A percentile compares a stretch with the other conserved stretches of the same genome.
Conservation (phyloP, 441 rosid genomes). For the Manihot esculenta region DNA sequence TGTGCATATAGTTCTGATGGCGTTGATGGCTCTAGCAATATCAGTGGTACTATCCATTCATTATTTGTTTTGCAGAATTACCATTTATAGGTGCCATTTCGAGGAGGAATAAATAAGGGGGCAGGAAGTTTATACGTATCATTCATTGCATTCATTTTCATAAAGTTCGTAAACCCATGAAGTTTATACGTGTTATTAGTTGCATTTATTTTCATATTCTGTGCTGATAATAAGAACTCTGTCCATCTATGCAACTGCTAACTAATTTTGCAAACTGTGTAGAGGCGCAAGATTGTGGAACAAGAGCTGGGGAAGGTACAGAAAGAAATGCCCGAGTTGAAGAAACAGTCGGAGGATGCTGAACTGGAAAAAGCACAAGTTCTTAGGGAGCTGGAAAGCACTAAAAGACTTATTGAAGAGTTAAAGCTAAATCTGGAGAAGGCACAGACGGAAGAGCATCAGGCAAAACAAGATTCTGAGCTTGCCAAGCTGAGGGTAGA, state of each 20-base stretch:
- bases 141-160: too few species aligned
- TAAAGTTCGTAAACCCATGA: too few species aligned
- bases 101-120: too few species aligned
- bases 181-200: neutral
- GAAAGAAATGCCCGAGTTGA: conserved; percentile 66
- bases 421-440: conserved; percentile 76
- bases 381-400: conserved; percentile 67
- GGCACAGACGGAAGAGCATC: conserved; percentile 87
- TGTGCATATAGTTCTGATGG: neutral
- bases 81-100: too few species aligned
- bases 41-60: neutral
- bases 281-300: conserved; percentile 78
- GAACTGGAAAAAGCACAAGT: conserved; percentile 60
- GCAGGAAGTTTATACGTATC: too few species aligned
- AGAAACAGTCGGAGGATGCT: conserved; percentile 55
- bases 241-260: neutral
- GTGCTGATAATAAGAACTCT: neutral
- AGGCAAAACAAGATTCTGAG: conserved; percentile 91
- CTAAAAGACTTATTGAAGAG: conserved; percentile 80
- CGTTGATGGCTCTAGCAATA: neutral
- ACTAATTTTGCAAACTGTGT: conserved; percentile 19
- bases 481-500: conserved; percentile 85
- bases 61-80: too few species aligned
- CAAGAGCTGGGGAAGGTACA: conserved; percentile 71
- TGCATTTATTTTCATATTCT: neutral